Conservation (phyloP, 2,329 filamentous ascomycete genomes). For the Neonectria coccinea region DNA sequence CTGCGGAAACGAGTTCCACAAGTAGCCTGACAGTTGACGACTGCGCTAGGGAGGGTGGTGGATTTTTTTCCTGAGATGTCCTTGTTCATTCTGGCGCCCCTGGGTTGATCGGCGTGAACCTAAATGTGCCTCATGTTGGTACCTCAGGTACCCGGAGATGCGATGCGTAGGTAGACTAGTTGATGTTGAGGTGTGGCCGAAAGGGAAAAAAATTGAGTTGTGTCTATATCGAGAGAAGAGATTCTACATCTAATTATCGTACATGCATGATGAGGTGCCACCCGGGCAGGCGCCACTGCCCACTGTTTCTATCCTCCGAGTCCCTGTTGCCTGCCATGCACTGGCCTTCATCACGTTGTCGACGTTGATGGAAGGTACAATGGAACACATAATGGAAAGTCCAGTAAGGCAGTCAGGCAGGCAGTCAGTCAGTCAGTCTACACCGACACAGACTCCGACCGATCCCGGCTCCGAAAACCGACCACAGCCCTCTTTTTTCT, state of each 20-base stretch:
- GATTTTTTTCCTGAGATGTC: not conserved
- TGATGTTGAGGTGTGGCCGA: not conserved
- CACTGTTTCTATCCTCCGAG: constrained; percentile 2
- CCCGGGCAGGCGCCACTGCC: constrained; percentile 12
- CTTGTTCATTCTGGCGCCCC: not conserved
- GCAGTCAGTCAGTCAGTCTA: no score
- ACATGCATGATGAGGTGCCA: constrained; percentile 4
- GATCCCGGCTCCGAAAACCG: constrained; percentile 4
- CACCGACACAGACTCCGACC: not conserved
- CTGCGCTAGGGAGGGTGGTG: not conserved
- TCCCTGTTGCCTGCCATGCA: not conserved
- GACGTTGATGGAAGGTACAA: not conserved
- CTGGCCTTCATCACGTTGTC: not conserved
- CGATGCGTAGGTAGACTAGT: not conserved
- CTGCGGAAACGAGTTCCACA: constrained; percentile 13
- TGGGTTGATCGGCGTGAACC: not conserved
- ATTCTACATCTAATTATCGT: constrained; percentile 34
- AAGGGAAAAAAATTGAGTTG: constrained; percentile 15
- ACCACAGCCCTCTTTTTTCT: constrained; percentile 16
- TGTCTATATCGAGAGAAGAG: constrained; percentile 38
- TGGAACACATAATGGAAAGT: not conserved
- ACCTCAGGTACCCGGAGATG: not conserved
- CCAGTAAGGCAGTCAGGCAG: no score
- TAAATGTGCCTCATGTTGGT: not conserved
- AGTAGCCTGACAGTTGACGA: constrained; percentile 14